Base-by-base conservation (phyloP, 441 rosid genomes). In the Biscutella laevigata region DNA sequence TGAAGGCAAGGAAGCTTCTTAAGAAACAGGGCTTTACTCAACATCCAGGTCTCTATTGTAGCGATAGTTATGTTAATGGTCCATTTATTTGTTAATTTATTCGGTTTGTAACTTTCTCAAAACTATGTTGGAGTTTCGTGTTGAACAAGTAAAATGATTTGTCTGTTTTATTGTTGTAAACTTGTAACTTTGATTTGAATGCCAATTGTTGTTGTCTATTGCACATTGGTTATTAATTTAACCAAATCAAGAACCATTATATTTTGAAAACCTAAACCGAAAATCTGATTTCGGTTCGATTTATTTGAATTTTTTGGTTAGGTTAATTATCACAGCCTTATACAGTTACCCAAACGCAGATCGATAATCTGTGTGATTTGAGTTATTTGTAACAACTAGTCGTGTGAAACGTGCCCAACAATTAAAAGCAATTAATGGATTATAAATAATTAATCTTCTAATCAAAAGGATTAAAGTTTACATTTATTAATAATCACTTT, bases 41-140 rank as follows among this genome's bases (percentile, higher is more conserved):
- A 82, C 77, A 64, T 11, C 96, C 94, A 8, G 98, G 96, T 13
- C 83, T 87, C 22, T 84, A 74, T 53, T 82, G 97, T 66, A 15
- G 73, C 33, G 83, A 82, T 57, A 4, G 51, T 35, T 77, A 75
- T 33, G 75, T 68, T 7, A 74, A 79, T 43, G 76, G 69, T 33
- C 41, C 84, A 2, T 84, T 82, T 40, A 72, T 72, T 9, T 66
- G 71, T 26, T 66, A 10, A 53, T n/a, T n/a, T n/a, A n/a, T n/a
- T n/a, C n/a, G 1, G 1, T 10, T 26, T 35, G 53, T 7, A 9
- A 0, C 10, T 41, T 14, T 10, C 20, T 38, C 4, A 2, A 48
- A 46, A 8, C 5, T 20, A 22, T 40, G n/a, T n/a, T n/a, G n/a
- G n/a, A n/a, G n/a, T n/a, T n/a, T 4, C 38, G 5, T 43, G 46